Conservation (phyloP, 2,329 filamentous ascomycete species). For the Cyphellophora attinorum region DNA sequence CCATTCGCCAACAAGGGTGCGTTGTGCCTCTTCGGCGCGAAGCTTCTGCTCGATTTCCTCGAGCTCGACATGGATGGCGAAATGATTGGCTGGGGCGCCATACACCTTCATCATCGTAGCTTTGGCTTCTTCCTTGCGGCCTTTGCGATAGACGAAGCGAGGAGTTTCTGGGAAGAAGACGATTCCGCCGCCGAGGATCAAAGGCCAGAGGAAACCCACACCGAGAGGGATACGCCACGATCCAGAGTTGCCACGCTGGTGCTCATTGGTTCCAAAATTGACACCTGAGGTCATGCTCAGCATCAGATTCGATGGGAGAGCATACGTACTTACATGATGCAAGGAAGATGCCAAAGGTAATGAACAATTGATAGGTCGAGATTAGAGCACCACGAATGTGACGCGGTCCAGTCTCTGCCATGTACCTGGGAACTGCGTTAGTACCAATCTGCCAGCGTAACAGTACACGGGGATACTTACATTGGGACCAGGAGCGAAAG, state of each 20-base stretch:
- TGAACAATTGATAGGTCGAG: slow-evolving; percentile 36
- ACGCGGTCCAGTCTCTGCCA: slow-evolving; percentile 33
- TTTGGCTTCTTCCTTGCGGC: slow-evolving; percentile 39
- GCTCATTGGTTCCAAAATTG: slow-evolving; percentile 29
- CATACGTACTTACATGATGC: slow-evolving; percentile 51
- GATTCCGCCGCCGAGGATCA: slow-evolving; percentile 44
- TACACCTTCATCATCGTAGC: slow-evolving; percentile 45
- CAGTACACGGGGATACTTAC: no score
- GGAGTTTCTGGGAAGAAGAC: slow-evolving; percentile 47
- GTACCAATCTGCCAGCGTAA: no score
- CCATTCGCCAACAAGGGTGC: slow-evolving; percentile 30
- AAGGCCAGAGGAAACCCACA: slow-evolving; percentile 45
- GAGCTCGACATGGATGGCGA: slow-evolving; percentile 43
- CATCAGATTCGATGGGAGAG: no score
- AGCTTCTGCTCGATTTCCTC: slow-evolving; percentile 41
- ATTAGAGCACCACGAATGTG: slow-evolving; percentile 36
- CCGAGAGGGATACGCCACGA: slow-evolving; percentile 44
- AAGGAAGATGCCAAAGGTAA: slow-evolving; percentile 49
- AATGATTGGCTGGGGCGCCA: slow-evolving; percentile 43
- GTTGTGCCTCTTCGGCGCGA: slow-evolving; percentile 39
- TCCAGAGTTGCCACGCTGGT: slow-evolving; percentile 12
- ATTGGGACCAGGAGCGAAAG: slow-evolving; percentile 34
- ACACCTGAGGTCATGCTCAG: slow-evolving; percentile 35
- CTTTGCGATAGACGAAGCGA: slow-evolving; percentile 46
- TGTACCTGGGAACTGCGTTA: slow-evolving; percentile 42